phyloP scores from a whole-genome alignment of 805 yeast species.

The Groenewaldozyma tartarivorans region DNA sequence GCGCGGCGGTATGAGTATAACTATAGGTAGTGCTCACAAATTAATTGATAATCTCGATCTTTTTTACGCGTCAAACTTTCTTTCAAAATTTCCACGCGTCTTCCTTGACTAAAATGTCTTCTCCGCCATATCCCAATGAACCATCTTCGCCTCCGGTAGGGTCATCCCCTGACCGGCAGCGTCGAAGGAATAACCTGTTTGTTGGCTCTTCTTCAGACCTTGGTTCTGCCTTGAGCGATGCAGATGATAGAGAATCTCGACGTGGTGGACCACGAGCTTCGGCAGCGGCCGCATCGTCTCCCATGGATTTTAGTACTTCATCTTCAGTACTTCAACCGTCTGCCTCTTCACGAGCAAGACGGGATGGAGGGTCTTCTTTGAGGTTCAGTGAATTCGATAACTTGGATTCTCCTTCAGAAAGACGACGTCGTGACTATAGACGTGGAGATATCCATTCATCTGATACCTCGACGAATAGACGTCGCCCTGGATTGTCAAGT shows the following conservation, averaged over 20 bases:
- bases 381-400: slow-evolving; percentile 9
- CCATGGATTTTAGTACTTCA: slow-evolving; percentile 34
- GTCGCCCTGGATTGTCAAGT: slow-evolving; percentile 38
- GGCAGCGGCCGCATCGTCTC: slow-evolving; percentile 25
- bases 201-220: slow-evolving; percentile 14
- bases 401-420: slow-evolving; percentile 14
- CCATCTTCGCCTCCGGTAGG: too few relatives aligned
- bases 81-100: too few relatives aligned
- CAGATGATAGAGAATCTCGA: slow-evolving; percentile 6
- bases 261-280: slow-evolving; percentile 12
- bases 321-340: slow-evolving; percentile 19
- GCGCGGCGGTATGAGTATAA: too few relatives aligned
- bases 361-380: slow-evolving; percentile 19
- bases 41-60: too few relatives aligned
- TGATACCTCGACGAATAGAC: slow-evolving; percentile 62
- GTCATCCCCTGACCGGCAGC: too few relatives aligned
- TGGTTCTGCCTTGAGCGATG: not conserved
- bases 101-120: too few relatives aligned
- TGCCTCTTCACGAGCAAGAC: slow-evolving; percentile 3
- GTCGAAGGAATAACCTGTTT: too few relatives aligned
- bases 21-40: too few relatives aligned
- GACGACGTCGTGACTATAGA: slow-evolving; percentile 34
- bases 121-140: too few relatives aligned
- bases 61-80: too few relatives aligned
- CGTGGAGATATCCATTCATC: slow-evolving; percentile 75